A percentile compares a stretch with the other conserved stretches of the same genome.
These are phyloP conservation scores for Aspergillus phoenicis DNA, from an alignment of 2,329 filamentous ascomycete genomes.

Conservation along the genomic window DNA sequence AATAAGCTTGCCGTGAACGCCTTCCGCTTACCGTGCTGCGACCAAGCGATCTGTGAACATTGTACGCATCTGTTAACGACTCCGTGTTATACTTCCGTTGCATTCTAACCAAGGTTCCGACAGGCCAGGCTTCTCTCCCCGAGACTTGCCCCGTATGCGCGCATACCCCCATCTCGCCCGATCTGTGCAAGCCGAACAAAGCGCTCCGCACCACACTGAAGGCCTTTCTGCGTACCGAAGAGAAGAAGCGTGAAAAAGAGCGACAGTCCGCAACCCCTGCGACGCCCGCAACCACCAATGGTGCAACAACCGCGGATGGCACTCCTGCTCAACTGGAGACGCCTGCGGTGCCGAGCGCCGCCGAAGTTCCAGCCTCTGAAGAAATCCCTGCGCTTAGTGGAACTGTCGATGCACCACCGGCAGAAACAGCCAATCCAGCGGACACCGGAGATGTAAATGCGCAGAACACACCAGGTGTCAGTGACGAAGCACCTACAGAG, in stretches of 20 bases:
- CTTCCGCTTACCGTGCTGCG: slow-evolving; percentile 89
- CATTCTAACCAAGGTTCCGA: slow-evolving; percentile 4
- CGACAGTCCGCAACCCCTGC: slow-evolving; percentile 45
- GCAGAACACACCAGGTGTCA: slow-evolving; percentile 10
- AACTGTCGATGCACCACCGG: slow-evolving; percentile 15
- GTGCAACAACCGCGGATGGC: slow-evolving; percentile 28
- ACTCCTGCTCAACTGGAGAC: slow-evolving; percentile 21
- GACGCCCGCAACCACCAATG: slow-evolving; percentile 34
- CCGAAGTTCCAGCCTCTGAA: slow-evolving; percentile 17
- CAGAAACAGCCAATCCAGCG: slow-evolving; percentile 19
- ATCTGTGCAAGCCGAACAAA: slow-evolving; percentile 87
- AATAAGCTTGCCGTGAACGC: slow-evolving; percentile 88
- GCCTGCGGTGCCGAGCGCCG: slow-evolving; percentile 21
- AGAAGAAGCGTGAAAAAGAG: slow-evolving; percentile 79
- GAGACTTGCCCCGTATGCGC: slow-evolving; percentile 89
- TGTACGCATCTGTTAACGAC: slow-evolving; percentile 62
- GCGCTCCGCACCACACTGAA: slow-evolving; percentile 88
- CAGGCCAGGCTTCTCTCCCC: slow-evolving; percentile 75
- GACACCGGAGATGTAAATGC: slow-evolving; percentile 9
- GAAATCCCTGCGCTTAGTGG: slow-evolving; percentile 12
- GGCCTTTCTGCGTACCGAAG: slow-evolving; percentile 85
- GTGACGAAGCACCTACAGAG: slow-evolving; percentile 11
- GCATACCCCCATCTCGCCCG: slow-evolving; percentile 81
- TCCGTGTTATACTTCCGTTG: not conserved
- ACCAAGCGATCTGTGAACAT: slow-evolving; percentile 86